These are phyloP conservation scores for Knufia fluminis DNA, from an alignment of 2,329 filamentous ascomycete species.

Conservation along the genomic window DNA sequence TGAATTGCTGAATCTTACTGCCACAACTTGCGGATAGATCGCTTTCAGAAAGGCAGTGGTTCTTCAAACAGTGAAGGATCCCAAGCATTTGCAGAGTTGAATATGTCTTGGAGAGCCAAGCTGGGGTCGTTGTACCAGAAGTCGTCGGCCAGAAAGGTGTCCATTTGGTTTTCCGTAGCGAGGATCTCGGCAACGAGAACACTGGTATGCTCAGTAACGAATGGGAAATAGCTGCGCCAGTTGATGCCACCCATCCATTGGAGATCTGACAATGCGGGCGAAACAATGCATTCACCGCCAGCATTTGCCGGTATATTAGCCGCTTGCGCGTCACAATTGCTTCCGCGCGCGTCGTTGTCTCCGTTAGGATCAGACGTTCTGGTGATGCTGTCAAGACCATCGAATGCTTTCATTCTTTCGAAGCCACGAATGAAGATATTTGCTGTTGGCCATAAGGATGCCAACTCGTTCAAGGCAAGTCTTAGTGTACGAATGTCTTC, in stretches of 20 bases:
- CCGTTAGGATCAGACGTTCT: not conserved
- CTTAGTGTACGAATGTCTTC: constrained; percentile 27
- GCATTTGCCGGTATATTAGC: too few relatives aligned
- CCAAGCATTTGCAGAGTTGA: too few relatives aligned
- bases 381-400: not conserved
- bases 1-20: too few relatives aligned
- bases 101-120: too few relatives aligned
- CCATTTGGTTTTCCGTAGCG: constrained; percentile 10
- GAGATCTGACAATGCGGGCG: too few relatives aligned
- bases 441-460: constrained; percentile 31
- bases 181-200: constrained; percentile 25
- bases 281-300: too few relatives aligned
- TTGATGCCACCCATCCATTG: too few relatives aligned
- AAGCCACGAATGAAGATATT: constrained; percentile 30
- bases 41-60: too few relatives aligned
- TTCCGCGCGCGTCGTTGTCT: not conserved
- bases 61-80: too few relatives aligned
- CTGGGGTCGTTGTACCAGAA: too few relatives aligned
- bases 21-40: too few relatives aligned
- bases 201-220: constrained; percentile 27
- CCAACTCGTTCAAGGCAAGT: constrained; percentile 30
- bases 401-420: constrained; percentile 21
- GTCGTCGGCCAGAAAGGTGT: constrained; percentile 9
- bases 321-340: too few relatives aligned
- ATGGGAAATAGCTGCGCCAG: constrained; percentile 30